Conservation (phyloP, 768 basidiomycete genomes). For the Naganishia friedmannii region DNA sequence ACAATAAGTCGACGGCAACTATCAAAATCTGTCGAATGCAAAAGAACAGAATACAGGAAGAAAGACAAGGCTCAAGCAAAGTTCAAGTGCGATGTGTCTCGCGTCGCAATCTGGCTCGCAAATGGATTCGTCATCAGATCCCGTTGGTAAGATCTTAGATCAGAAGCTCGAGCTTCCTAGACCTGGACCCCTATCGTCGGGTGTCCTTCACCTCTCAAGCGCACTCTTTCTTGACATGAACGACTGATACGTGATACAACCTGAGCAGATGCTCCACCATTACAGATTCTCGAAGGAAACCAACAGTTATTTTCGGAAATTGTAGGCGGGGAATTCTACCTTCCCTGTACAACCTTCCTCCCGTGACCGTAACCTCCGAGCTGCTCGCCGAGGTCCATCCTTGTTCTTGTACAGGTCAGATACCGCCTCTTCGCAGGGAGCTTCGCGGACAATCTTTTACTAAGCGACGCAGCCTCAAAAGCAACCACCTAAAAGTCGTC, state of each 20-base stretch:
- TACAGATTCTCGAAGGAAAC: neutral
- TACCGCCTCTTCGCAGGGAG: neutral
- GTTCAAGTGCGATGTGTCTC: neutral
- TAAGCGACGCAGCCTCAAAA: neutral
- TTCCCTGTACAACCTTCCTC: neutral
- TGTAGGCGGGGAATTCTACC: neutral
- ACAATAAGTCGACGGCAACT: neutral
- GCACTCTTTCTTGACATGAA: neutral
- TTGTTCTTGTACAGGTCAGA: neutral
- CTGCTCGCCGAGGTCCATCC: neutral
- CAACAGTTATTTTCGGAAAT: neutral
- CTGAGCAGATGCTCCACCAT: neutral
- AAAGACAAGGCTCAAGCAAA: neutral
- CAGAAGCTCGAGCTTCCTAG: neutral
- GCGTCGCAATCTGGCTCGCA: neutral
- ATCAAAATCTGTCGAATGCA: neutral
- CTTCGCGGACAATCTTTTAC: neutral
- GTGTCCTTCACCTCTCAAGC: neutral
- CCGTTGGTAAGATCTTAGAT: neutral
- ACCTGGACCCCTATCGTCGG: too few relatives aligned
- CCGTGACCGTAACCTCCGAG: neutral
- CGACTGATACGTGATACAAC: conserved; percentile 2
- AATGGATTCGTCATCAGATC: conserved; percentile 11
- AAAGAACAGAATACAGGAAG: neutral
- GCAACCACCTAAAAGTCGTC: conserved; percentile 22